A percentile compares a stretch with the other conserved stretches of the same genome.
These are phyloP conservation scores for Neurospora sp. DNA, from an alignment of 495 filamentous ascomycete species.

Conservation along the genomic window DNA sequence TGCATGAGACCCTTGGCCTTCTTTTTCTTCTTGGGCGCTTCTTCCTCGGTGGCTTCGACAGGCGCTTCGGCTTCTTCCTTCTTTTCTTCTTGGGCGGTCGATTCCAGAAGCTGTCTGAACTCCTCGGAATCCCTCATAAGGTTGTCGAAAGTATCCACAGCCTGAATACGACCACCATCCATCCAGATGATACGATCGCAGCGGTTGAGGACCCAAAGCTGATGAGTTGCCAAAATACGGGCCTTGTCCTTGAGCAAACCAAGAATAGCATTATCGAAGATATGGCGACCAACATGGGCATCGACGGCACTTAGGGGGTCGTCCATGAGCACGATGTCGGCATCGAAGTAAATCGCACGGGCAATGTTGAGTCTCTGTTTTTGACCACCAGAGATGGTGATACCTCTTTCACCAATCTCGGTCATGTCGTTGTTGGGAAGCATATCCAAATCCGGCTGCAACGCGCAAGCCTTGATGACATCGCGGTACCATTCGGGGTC, in stretches of 20 bases:
- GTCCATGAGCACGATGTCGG: constrained; percentile 74
- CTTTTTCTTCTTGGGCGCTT: constrained; percentile 51
- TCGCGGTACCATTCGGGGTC: constrained; percentile 54
- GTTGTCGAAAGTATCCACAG: constrained; percentile 79
- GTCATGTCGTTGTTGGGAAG: constrained; percentile 62
- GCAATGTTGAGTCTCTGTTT: constrained; percentile 79
- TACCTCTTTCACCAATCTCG: constrained; percentile 70
- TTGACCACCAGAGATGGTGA: constrained; percentile 75
- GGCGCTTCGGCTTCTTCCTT: constrained; percentile 33
- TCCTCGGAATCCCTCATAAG: constrained; percentile 63
- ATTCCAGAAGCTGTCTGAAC: constrained; percentile 75
- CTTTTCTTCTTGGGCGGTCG: constrained; percentile 64
- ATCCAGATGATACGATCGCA: constrained; percentile 90
- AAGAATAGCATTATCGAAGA: constrained; percentile 91
- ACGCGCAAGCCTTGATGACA: constrained; percentile 49
- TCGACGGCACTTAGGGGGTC: constrained; percentile 77
- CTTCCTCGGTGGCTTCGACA: constrained; percentile 34
- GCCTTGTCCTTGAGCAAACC: constrained; percentile 83
- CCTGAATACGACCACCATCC: constrained; percentile 71
- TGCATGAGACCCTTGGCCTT: constrained; percentile 69
- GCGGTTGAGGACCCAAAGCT: constrained; percentile 81
- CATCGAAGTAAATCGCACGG: constrained; percentile 74
- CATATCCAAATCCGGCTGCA: constrained; percentile 66
- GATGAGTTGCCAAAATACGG: constrained; percentile 86
- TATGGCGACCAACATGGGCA: constrained; percentile 82